Base-by-base conservation (phyloP, 2,329 filamentous ascomycete species). In the Calonectria hawksworthii region DNA sequence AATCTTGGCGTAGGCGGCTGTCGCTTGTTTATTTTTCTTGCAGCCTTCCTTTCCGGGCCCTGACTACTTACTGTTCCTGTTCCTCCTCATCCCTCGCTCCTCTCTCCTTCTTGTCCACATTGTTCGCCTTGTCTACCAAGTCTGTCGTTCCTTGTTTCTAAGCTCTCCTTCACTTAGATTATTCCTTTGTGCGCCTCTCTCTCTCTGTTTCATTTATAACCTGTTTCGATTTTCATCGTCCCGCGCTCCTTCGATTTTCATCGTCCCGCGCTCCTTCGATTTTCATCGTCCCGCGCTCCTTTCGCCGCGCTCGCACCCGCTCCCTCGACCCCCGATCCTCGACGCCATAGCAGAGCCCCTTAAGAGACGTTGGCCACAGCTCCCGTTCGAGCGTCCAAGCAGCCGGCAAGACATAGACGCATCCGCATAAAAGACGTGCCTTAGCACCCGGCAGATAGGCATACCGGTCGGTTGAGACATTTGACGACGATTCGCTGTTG, bases 361-460 rank as follows among this genome's bases (percentile, higher is more conserved):
- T 61, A 61, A 61, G 32, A n/a, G 34, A n/a, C 44, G 34, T 51
- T 61, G 69, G 51, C 50, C 61, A 66, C 69, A 68, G 63, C 63
- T 50, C 36, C 36, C 61, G 61, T 47, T 63, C 36, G 9, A 65
- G 18, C 32, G 47, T 21, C 26, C 56, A 26, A 36, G 59, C 68
- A 70, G n/a, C 63, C 18, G 50, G 30, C 44, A 30, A 65, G 34
- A 59, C 38, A 63, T 13, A 34, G 11, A 34, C 66, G 56, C 66
- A 61, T 64, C 47, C 64, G 44, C 52, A 44, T 51, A 64, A 56
- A 51, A 51, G n/a, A 61, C 50, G 2, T 38, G 56, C 56, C 56
- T 64, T 67, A 32, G 47, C 32, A 68, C 56, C n/a, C 56, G 32
- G 23, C 68, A 64, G 50, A 63, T 34, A 38, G n/a, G 23, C 44